Conservation (phyloP, 306 rosid genomes). For the Dicorynia guianensis region DNA sequence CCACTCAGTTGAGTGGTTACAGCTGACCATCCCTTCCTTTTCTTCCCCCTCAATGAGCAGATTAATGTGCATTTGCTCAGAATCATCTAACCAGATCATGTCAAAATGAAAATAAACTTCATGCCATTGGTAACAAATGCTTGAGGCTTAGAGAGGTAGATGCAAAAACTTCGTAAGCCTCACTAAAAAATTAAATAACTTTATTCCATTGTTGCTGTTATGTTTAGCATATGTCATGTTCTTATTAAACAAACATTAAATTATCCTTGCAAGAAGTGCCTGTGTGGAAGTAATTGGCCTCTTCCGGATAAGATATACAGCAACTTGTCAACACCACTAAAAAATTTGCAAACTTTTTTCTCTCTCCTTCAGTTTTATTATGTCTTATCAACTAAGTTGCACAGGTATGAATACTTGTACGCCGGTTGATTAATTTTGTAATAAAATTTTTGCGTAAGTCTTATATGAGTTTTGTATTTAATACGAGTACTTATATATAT, state of each 20-base stretch:
- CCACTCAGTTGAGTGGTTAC: conserved; percentile 49
- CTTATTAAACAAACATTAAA: neutral
- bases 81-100: too few relatives aligned
- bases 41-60: neutral
- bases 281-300: conserved; percentile 26
- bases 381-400: conserved; percentile 22
- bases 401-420: too few relatives aligned
- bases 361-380: conserved; percentile 9
- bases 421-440: too few relatives aligned
- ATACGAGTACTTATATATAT: too few relatives aligned
- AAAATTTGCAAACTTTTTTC: conserved; percentile 2
- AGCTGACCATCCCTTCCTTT: too few relatives aligned
- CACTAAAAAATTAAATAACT: neutral
- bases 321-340: conserved; percentile 36
- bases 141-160: neutral
- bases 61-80: too few relatives aligned
- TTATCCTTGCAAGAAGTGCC: neutral
- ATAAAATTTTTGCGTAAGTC: too few relatives aligned
- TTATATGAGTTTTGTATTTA: too few relatives aligned
- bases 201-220: neutral
- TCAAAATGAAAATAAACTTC: too few relatives aligned
- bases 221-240: conserved; percentile 14
- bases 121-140: neutral
- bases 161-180: neutral
- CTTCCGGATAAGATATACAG: conserved; percentile 24